phyloP scores from a whole-genome alignment of 2,329 filamentous ascomycete species.

The Mycogone perniciosa region DNA sequence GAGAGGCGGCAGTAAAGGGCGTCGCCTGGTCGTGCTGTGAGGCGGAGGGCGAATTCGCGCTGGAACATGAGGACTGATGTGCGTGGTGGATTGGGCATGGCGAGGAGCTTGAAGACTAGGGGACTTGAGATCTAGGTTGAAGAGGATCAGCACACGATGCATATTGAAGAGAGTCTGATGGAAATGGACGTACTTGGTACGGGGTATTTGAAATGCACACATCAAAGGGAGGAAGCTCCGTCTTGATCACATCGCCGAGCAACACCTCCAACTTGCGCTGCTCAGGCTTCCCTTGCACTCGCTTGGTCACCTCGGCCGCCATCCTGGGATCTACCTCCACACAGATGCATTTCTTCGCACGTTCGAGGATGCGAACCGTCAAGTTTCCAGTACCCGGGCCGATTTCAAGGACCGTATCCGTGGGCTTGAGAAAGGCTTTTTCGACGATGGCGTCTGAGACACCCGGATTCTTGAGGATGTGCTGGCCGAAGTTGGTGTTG shows the following conservation, averaged over 20 bases:
- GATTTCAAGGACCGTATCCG: slow-evolving; percentile 84
- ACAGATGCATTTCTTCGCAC: slow-evolving; percentile 73
- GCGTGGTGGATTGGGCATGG: slow-evolving; percentile 73
- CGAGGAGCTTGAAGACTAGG: slow-evolving; percentile 82
- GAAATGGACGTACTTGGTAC: slow-evolving; percentile 45
- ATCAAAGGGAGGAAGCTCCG: slow-evolving; percentile 68
- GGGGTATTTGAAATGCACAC: slow-evolving; percentile 69
- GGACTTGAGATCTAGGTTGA: slow-evolving; percentile 70
- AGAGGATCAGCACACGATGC: neutral
- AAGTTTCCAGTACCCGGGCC: slow-evolving; percentile 86
- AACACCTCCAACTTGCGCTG: slow-evolving; percentile 81
- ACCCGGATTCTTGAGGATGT: slow-evolving; percentile 89
- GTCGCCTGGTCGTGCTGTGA: slow-evolving; percentile 84
- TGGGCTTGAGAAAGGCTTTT: slow-evolving; percentile 86
- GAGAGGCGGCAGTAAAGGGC: slow-evolving; percentile 84
- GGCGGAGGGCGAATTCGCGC: slow-evolving; percentile 83
- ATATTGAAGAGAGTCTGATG: too few species aligned
- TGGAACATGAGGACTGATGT: slow-evolving; percentile 93
- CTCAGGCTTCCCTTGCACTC: slow-evolving; percentile 82
- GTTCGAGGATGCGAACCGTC: slow-evolving; percentile 82
- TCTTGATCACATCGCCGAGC: slow-evolving; percentile 83
- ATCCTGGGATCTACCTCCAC: slow-evolving; percentile 95
- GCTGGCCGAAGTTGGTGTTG: slow-evolving; percentile 80
- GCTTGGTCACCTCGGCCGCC: slow-evolving; percentile 90
- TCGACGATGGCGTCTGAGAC: slow-evolving; percentile 64